Conservation (phyloP, 1,284 basidiomycete species). For the Dichomitus squalens region DNA sequence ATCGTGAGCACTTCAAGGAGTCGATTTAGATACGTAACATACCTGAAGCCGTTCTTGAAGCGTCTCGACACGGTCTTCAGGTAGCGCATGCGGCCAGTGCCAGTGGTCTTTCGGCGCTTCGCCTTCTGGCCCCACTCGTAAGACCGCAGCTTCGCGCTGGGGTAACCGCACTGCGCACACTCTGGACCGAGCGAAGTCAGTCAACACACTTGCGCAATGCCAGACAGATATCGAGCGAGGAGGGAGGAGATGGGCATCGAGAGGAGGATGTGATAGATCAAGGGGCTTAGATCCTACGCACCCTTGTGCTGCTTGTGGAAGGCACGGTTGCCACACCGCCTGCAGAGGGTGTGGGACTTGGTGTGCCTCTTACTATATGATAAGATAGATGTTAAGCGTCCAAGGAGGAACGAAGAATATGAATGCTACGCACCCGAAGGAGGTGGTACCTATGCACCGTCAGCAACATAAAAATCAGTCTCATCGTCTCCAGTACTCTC, state of each 20-base stretch:
- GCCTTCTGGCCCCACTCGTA: conserved; percentile 99
- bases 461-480: conserved; percentile 27
- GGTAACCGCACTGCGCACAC: conserved; percentile 96
- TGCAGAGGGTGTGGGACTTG: conserved; percentile 97
- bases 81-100: conserved; percentile 95
- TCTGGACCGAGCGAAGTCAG: conserved; percentile 45
- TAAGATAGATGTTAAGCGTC: conserved; percentile 1
- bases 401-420: not conserved
- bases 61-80: conserved; percentile 90
- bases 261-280: not conserved
- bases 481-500: not conserved
- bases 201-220: not conserved
- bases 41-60: conserved; percentile 99
- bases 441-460: conserved; percentile 77
- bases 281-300: conserved; percentile 48
- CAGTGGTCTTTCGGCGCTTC: conserved; percentile 98
- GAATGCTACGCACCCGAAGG: conserved; percentile 73
- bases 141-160: conserved; percentile 92
- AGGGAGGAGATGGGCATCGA: not conserved
- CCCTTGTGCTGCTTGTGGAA: conserved; percentile 99
- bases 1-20: too few relatives aligned
- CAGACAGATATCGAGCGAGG: not conserved
- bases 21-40: conserved; percentile 29
- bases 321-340: conserved; percentile 89
- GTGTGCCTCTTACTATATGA: conserved; percentile 90